A percentile compares a stretch with the other conserved stretches of the same genome.
phyloP scores from a whole-genome alignment of 495 filamentous ascomycete species.

The Trichoderma parareesei region DNA sequence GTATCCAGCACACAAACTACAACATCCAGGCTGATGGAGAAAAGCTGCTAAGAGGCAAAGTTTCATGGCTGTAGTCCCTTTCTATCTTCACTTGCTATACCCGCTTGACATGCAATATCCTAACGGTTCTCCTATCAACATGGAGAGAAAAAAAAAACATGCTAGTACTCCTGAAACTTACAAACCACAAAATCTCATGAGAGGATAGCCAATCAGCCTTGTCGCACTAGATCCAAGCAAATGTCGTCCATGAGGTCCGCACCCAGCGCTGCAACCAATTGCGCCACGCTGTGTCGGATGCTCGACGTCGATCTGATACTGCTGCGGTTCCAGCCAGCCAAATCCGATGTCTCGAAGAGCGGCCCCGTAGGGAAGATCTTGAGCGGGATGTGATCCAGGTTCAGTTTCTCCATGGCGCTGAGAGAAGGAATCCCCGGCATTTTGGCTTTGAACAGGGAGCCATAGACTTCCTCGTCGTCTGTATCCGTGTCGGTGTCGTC shows the following conservation, averaged over 20 bases:
- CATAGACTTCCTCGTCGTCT: slow-evolving; percentile 11
- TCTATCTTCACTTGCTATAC: no score
- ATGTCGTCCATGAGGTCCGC: slow-evolving; percentile 54
- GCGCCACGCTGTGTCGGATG: slow-evolving; percentile 61
- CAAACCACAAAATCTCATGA: neutral
- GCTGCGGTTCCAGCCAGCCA: slow-evolving; percentile 60
- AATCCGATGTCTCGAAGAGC: slow-evolving; percentile 38
- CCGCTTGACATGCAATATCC: no score
- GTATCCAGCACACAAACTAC: no score
- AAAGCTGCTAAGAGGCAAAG: no score
- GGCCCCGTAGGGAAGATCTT: slow-evolving; percentile 22
- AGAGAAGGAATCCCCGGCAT: slow-evolving; percentile 74
- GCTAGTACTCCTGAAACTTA: no score
- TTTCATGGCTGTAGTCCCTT: no score
- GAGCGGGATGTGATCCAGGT: slow-evolving; percentile 49
- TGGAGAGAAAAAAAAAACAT: no score
- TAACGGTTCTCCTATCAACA: no score
- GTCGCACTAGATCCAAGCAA: slow-evolving; percentile 27
- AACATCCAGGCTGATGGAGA: no score
- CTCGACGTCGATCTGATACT: slow-evolving; percentile 40
- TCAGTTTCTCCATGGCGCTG: slow-evolving; percentile 50
- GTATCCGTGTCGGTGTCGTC: slow-evolving; percentile 20
- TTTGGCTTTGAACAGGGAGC: slow-evolving; percentile 55
- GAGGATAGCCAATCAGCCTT: neutral
- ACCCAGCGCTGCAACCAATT: slow-evolving; percentile 71